Conservation (phyloP, 345 rosid species). For the Sonneratia caseolaris region DNA sequence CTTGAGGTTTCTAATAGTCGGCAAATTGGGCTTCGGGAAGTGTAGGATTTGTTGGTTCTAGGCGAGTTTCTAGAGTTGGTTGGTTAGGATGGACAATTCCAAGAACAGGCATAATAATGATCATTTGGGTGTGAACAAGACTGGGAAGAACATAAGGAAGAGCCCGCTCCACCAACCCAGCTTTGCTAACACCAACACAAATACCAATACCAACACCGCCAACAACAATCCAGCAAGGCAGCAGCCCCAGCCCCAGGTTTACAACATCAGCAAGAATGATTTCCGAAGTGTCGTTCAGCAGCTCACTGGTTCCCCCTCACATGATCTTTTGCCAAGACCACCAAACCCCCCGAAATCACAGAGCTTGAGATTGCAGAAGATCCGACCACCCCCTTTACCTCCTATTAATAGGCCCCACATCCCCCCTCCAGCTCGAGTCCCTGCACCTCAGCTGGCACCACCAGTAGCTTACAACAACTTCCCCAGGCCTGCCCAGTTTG, state of each 20-base stretch:
- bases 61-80: background rate
- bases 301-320: constrained; percentile 82
- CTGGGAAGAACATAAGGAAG: constrained; percentile 71
- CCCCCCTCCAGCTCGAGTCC: constrained; percentile 29
- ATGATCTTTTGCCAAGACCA: constrained; percentile 66
- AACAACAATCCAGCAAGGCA: constrained; percentile 33
- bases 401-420: constrained; percentile 50
- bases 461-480: constrained; percentile 18
- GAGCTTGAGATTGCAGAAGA: constrained; percentile 64
- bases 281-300: constrained; percentile 85
- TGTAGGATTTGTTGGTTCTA: background rate
- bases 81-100: constrained; percentile 60
- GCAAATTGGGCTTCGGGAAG: constrained; percentile 1
- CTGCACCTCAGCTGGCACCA: constrained; percentile 24
- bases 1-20: background rate
- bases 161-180: constrained; percentile 80
- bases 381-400: constrained; percentile 65
- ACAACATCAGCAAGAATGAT: constrained; percentile 87
- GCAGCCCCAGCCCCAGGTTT: constrained; percentile 85
- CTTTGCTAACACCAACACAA: constrained; percentile 28
- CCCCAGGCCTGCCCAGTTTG: constrained; percentile 29
- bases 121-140: constrained; percentile 78
- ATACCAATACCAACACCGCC: constrained; percentile 6
- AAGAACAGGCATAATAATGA: constrained; percentile 57
- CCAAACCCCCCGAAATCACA: constrained; percentile 61